Evolutionary conservation across 371 early-diverging fungal genomes (phyloP), one percentile per base, ranked within the genome.

Genomic region (Pancytospora philotis): DNA sequence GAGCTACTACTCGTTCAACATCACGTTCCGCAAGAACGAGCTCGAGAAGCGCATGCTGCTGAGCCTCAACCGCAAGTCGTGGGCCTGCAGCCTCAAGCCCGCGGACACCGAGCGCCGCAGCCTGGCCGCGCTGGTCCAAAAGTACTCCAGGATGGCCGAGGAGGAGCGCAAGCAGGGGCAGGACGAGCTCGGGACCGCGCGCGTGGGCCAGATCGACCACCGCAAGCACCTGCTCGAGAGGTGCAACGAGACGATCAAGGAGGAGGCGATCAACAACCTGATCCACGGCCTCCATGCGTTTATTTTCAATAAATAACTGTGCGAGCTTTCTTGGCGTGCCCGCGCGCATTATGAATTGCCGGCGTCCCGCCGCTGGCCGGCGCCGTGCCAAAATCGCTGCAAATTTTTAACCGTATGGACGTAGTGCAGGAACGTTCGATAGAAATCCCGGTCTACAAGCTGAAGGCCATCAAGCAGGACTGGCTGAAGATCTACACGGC

Each of bases 401-500:
- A n/a, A n/a, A n/a, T n/a, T n/a, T n/a, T n/a, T n/a, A n/a, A n/a
- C n/a, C n/a, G n/a, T n/a, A n/a, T n/a, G n/a, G n/a, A n/a, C n/a
- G n/a, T n/a, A n/a, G 59, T 41, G 25, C 59, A 59, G 25, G 39
- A 19, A 27, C 57, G 75, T 35, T 66, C 72, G 8, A 49, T 75
- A 22, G 50, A 49, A 6, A 57, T 96, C 66, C 97, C 95, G 27
- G 86, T 86, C 38, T 88, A 92, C 75, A 87, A 93, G 67, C 80
- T 95, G 74, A 84, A 89, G 16, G 90, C 90, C 16, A 82, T 96
- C 50, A 93, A 91, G 79, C 86, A 87, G 58, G 85, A 89, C 59
- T 98, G 98, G 98, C 74, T 93, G 73, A 90, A 95, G 76, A 87
- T 98, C 73, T 98, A 96, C 83, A 86, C 93, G 32, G 95, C 98